Evolutionary conservation across 2,329 filamentous ascomycete species (phyloP).

Genomic region (Pyricularia sp.): DNA sequence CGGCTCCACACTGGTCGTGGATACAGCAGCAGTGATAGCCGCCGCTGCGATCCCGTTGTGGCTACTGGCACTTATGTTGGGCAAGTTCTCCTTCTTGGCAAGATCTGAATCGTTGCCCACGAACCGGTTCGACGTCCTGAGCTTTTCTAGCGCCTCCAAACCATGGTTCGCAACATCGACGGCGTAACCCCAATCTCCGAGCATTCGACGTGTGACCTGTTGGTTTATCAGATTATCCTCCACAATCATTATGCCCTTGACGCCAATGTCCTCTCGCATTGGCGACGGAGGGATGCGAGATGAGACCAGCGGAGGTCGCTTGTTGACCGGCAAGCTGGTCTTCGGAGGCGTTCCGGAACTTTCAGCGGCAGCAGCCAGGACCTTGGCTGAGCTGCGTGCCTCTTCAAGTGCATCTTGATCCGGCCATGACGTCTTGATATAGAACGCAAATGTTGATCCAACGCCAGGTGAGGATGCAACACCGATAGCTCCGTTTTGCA

Average conservation of each 20-base stretch:
- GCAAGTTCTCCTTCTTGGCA: not conserved
- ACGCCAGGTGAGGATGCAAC: slow-evolving; percentile 54
- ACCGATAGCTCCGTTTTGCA: slow-evolving; percentile 70
- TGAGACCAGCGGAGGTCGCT: not conserved
- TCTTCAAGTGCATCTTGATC: slow-evolving; percentile 14
- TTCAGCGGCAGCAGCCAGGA: not conserved
- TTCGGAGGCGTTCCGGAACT: not conserved
- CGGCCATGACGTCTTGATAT: slow-evolving; percentile 45
- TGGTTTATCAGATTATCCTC: slow-evolving; percentile 51
- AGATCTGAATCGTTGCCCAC: slow-evolving; percentile 3
- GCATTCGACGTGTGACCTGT: slow-evolving; percentile 37
- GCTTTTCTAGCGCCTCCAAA: slow-evolving; percentile 37
- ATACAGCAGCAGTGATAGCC: not conserved
- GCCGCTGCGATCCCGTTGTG: not conserved
- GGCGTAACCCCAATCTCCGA: slow-evolving; percentile 34
- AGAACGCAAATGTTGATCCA: slow-evolving; percentile 67
- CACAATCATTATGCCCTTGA: slow-evolving; percentile 37
- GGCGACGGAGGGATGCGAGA: not conserved
- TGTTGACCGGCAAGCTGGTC: not conserved
- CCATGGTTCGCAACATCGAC: slow-evolving; percentile 45
- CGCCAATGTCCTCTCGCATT: slow-evolving; percentile 10
- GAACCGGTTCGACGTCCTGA: slow-evolving; percentile 20
- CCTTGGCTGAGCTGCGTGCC: not conserved
- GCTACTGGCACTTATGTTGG: not conserved
- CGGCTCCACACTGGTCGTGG: slow-evolving; percentile 1